Evolutionary conservation across 352 stramenopile species (phyloP).

Genomic region (Phytopythium sindhum): DNA sequence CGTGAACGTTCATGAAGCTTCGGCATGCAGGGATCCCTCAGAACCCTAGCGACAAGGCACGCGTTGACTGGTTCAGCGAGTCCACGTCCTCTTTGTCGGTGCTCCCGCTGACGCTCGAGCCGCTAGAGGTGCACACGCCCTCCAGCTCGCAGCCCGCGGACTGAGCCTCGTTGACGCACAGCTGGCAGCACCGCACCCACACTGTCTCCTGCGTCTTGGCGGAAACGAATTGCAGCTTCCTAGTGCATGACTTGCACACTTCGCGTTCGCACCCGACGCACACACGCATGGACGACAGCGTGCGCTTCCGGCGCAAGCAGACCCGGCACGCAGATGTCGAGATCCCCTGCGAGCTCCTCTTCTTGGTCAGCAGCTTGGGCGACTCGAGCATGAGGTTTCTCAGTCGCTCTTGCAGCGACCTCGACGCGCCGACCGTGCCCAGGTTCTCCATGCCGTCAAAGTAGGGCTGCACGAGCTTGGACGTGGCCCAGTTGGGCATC

Average conservation of each 20-base stretch:
- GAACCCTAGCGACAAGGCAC: background rate
- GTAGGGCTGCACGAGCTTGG: background rate
- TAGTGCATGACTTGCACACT: slow-evolving; percentile 18
- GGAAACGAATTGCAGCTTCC: slow-evolving; percentile 15
- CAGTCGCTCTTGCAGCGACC: background rate
- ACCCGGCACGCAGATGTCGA: slow-evolving; percentile 16
- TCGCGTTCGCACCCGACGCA: slow-evolving; percentile 12
- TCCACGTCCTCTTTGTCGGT: background rate
- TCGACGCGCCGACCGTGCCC: background rate
- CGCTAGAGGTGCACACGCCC: background rate
- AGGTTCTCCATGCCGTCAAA: background rate
- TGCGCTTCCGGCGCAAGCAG: slow-evolving; percentile 24
- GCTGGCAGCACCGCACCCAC: slow-evolving; percentile 13
- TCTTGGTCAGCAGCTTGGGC: slow-evolving; percentile 9
- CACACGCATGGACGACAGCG: slow-evolving; percentile 14
- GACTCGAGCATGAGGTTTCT: slow-evolving; percentile 6
- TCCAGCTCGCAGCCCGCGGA: background rate
- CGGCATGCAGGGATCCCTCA: background rate
- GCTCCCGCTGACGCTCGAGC: slow-evolving; percentile 1
- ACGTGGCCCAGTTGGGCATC: background rate
- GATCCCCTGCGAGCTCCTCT: background rate
- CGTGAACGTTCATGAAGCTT: too few species aligned
- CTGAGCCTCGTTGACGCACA: slow-evolving; percentile 15
- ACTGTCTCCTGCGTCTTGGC: slow-evolving; percentile 6
- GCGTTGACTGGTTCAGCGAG: background rate